Evolutionary conservation across 2,329 filamentous ascomycete species (phyloP).

Genomic region (Scytalidium sp.): DNA sequence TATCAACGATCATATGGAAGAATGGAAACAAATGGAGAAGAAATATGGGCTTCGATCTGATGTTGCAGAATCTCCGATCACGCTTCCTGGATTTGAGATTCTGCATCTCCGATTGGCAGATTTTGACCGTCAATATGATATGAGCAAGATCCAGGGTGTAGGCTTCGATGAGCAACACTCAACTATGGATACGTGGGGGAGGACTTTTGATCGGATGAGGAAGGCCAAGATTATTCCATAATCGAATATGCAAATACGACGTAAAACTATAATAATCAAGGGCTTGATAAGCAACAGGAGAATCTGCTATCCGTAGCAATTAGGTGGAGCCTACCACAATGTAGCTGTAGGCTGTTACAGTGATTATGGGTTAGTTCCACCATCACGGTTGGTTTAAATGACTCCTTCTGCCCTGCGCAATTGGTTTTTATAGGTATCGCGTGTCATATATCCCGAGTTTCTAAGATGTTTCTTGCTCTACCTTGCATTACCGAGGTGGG

Average conservation of each 20-base stretch:
- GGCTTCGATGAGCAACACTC: constrained; percentile 39
- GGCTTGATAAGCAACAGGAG: too few relatives aligned
- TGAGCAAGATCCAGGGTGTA: constrained; percentile 37
- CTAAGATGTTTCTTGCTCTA: too few relatives aligned
- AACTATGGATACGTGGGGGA: constrained; percentile 35
- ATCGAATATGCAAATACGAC: constrained; percentile 6
- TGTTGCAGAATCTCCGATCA: constrained; percentile 33
- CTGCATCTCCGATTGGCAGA: constrained; percentile 40
- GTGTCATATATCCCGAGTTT: too few relatives aligned
- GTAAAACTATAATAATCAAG: too few relatives aligned
- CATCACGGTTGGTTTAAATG: too few relatives aligned
- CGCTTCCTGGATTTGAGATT: constrained; percentile 36
- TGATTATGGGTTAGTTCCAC: too few relatives aligned
- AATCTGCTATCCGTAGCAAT: too few relatives aligned
- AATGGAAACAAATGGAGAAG: constrained; percentile 30
- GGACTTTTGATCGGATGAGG: constrained; percentile 41
- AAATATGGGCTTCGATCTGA: constrained; percentile 35
- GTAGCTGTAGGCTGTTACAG: too few relatives aligned
- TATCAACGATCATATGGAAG: constrained; percentile 27
- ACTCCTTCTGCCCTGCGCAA: too few relatives aligned
- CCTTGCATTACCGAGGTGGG: too few relatives aligned
- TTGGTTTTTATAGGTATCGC: too few relatives aligned
- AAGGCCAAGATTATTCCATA: constrained; percentile 37
- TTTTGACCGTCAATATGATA: constrained; percentile 42
- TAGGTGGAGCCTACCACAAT: too few relatives aligned